These are phyloP conservation scores for Sphaceloma murrayae DNA, from an alignment of 2,329 filamentous ascomycete genomes.

Conservation along the genomic window DNA sequence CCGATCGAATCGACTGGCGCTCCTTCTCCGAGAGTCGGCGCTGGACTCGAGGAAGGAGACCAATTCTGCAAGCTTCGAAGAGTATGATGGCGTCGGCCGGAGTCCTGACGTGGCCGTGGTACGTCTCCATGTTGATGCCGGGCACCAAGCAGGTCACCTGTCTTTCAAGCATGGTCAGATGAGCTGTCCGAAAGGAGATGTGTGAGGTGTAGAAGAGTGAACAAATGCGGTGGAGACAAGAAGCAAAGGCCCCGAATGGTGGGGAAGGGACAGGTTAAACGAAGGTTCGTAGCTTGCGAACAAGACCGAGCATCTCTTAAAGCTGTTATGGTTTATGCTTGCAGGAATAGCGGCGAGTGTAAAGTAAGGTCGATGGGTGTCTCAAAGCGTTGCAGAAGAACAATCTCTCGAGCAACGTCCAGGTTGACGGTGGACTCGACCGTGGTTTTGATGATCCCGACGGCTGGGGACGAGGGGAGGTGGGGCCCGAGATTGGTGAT, in stretches of 20 bases:
- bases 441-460: conserved; percentile 2
- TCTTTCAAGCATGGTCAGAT: conserved; percentile 17
- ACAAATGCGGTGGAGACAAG: conserved; percentile 6
- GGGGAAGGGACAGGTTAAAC: conserved; percentile 4
- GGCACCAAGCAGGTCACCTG: conserved; percentile 16
- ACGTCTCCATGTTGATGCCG: conserved; percentile 70
- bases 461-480: conserved; percentile 7
- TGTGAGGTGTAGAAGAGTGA: neutral
- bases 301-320: conserved; percentile 11
- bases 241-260: neutral
- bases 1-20: conserved; percentile 87
- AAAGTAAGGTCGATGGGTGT: conserved; percentile 7
- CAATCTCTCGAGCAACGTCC: conserved; percentile 13
- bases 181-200: neutral
- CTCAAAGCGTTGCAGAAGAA: conserved; percentile 9
- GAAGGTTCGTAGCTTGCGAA: neutral
- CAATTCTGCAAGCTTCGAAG: conserved; percentile 92
- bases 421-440: conserved; percentile 6
- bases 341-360: conserved; percentile 10
- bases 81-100: conserved; percentile 93
- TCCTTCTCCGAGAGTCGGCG: conserved; percentile 92
- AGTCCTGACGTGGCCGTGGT: conserved; percentile 89
- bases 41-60: conserved; percentile 83
- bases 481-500: neutral
- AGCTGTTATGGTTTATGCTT: conserved; percentile 15